Conservation (phyloP, 139 green algal species). For the Desmodesmus armatus region DNA sequence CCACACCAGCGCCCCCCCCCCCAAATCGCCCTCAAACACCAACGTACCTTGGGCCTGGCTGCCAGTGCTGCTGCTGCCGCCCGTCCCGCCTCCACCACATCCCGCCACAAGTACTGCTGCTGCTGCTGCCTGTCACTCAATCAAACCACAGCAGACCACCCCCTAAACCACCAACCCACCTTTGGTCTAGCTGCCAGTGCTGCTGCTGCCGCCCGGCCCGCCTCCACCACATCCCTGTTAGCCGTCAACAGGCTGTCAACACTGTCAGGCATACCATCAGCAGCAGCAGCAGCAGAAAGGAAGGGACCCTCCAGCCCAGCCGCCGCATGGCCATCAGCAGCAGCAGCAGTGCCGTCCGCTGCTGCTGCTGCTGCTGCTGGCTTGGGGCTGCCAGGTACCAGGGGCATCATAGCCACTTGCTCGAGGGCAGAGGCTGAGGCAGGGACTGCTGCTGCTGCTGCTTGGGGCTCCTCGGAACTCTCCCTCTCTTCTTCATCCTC, state of each 20-base stretch:
- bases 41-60: conserved; percentile 16
- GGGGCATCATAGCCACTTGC: background rate
- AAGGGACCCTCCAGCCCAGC: too few relatives aligned
- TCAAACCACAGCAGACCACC: too few relatives aligned
- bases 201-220: conserved; percentile 18
- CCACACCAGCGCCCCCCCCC: too few relatives aligned
- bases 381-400: background rate
- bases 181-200: conserved; percentile 19
- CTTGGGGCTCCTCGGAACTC: background rate
- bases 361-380: conserved; percentile 1
- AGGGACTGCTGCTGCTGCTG: background rate
- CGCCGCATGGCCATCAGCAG: background rate
- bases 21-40: too few relatives aligned
- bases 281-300: background rate
- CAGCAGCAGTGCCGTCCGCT: background rate
- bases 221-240: background rate
- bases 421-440: background rate
- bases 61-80: conserved; percentile 12
- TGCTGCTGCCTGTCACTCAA: too few relatives aligned
- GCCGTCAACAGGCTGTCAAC: conserved; percentile 16
- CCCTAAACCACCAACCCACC: background rate
- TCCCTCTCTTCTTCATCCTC: conserved; percentile 27
- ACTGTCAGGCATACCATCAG: background rate
- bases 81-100: conserved; percentile 5
- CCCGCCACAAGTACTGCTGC: too few relatives aligned